Conservation (phyloP, 2,329 filamentous ascomycete species). For the Lecanicillium sp. region DNA sequence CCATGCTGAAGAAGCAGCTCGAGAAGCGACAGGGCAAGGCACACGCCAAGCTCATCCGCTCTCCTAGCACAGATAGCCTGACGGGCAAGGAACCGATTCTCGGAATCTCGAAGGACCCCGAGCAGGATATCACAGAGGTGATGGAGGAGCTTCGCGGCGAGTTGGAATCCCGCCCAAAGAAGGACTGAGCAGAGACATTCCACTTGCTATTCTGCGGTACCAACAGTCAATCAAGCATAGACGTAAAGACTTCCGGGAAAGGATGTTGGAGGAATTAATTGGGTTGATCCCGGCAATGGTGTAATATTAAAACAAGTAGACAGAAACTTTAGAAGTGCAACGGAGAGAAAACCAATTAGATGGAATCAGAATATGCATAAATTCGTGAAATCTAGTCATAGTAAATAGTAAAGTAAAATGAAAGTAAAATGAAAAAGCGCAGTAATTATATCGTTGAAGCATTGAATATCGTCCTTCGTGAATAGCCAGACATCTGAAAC, state of each 20-base stretch:
- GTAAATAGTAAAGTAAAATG: background rate
- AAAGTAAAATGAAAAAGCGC: constrained; percentile 6
- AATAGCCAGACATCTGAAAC: too few relatives aligned
- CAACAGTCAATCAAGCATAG: too few relatives aligned
- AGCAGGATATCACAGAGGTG: constrained; percentile 68
- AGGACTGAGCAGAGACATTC: constrained; percentile 5
- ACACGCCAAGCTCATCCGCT: constrained; percentile 37
- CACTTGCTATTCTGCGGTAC: too few relatives aligned
- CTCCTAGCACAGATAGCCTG: constrained; percentile 50
- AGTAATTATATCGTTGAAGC: constrained; percentile 15
- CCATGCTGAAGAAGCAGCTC: constrained; percentile 45
- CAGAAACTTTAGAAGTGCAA: too few relatives aligned
- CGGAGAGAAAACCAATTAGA: too few relatives aligned
- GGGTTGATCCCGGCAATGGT: too few relatives aligned
- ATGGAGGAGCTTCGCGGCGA: constrained; percentile 67
- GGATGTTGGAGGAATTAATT: too few relatives aligned
- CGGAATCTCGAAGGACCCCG: constrained; percentile 71
- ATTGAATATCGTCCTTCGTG: background rate
- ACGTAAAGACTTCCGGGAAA: too few relatives aligned
- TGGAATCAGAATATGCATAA: constrained; percentile 3
- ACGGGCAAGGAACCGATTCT: constrained; percentile 55
- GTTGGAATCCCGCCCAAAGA: constrained; percentile 43
- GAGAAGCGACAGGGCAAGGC: constrained; percentile 48
- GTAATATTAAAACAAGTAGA: too few relatives aligned
- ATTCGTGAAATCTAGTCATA: background rate